These are phyloP conservation scores for Pholiota adiposa DNA, from an alignment of 1,284 basidiomycete genomes.

Conservation along the genomic window DNA sequence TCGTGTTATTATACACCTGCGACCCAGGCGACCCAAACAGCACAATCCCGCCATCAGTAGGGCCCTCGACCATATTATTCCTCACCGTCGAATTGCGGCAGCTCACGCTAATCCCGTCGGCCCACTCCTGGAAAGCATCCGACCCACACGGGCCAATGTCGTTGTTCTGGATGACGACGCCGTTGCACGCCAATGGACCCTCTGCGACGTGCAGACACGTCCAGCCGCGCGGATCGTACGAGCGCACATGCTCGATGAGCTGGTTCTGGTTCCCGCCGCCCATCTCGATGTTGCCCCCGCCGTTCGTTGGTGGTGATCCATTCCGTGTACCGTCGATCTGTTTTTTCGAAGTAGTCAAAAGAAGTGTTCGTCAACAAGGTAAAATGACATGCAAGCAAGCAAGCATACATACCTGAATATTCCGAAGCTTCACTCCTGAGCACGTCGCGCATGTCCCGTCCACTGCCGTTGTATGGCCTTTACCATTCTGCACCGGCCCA, in stretches of 20 bases:
- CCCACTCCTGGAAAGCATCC: constrained; percentile 73
- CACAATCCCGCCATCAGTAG: constrained; percentile 86
- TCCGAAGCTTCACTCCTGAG: constrained; percentile 61
- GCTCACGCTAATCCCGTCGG: constrained; percentile 83
- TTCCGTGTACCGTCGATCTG: constrained; percentile 73
- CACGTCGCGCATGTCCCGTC: constrained; percentile 65
- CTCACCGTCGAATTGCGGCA: constrained; percentile 70
- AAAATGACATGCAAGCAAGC: background rate
- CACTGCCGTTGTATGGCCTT: constrained; percentile 73
- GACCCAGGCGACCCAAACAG: constrained; percentile 83
- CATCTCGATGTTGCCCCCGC: constrained; percentile 80
- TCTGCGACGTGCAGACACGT: constrained; percentile 74
- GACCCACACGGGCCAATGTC: constrained; percentile 80
- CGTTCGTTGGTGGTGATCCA: constrained; percentile 51
- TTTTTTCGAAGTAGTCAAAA: background rate
- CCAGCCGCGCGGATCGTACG: constrained; percentile 75
- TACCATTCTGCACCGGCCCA: constrained; percentile 56
- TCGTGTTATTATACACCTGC: constrained; percentile 68
- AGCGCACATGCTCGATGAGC: constrained; percentile 71
- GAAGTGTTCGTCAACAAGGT: too few species aligned
- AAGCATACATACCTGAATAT: constrained; percentile 62
- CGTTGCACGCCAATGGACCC: constrained; percentile 68
- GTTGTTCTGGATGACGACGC: constrained; percentile 73
- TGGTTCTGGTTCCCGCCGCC: constrained; percentile 71
- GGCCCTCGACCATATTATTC: constrained; percentile 73